A percentile compares a stretch with the other conserved stretches of the same genome.
Evolutionary conservation across 116 monocot genomes (phyloP).

Genomic region (Dioscorea cayenensis): DNA sequence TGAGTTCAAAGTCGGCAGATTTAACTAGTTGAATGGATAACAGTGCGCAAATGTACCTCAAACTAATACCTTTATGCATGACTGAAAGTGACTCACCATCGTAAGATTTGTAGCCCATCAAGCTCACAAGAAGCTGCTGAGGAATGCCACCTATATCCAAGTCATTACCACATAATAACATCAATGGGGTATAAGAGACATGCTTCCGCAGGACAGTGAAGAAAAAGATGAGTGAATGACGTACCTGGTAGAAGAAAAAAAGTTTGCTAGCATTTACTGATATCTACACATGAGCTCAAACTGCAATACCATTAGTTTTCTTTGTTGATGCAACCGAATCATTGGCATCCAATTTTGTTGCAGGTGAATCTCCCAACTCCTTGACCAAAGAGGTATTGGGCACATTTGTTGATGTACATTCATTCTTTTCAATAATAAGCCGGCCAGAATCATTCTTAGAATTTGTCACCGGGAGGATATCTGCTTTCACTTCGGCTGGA

Average conservation of each 20-base stretch:
- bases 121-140: not conserved
- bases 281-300: not conserved
- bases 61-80: not conserved
- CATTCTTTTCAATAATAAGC: not conserved
- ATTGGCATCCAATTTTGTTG: not conserved
- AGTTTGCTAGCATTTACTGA: not conserved
- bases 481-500: not conserved
- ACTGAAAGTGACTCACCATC: not conserved
- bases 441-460: not conserved
- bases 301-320: not conserved
- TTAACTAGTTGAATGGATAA: not conserved
- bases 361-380: not conserved
- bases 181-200: not conserved
- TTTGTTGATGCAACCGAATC: not conserved
- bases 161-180: not conserved
- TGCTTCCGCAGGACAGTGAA: not conserved
- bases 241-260: not conserved
- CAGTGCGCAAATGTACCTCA: not conserved
- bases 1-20: conserved; percentile 4
- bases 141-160: not conserved
- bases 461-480: not conserved
- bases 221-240: not conserved
- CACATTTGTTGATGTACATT: not conserved
- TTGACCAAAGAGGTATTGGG: not conserved
- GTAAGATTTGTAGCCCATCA: not conserved